Base-by-base conservation (phyloP, 345 rosid species). In the Laguncularia racemosa region DNA sequence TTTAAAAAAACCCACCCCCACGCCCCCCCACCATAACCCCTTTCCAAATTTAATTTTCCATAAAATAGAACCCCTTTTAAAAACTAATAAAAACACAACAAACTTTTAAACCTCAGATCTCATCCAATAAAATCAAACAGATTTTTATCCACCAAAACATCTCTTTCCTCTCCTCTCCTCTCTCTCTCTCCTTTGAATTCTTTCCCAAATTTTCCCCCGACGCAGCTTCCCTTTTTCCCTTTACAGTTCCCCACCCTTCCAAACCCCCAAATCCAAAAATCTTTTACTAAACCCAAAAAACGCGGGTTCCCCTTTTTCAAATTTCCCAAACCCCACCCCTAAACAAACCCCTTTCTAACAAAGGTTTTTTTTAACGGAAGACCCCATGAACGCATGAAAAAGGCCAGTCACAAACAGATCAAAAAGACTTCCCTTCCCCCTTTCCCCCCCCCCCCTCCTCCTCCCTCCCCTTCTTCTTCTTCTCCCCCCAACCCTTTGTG, bases 321-420 rank as follows among this genome's bases (percentile, higher is more conserved):
- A 0, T 26, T n/a, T n/a, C n/a, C 40, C 40, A 33, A 7, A 10
- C 40, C 9, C 40, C 40, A 52, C 63, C 59, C 10, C 52, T 44
- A 13, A n/a, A n/a, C n/a, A n/a, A n/a, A n/a, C n/a, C 52, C 57
- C 51, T 52, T 33, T 14, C 16, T 65, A 61, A 20, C 33, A 77
- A 80, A 69, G 92, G n/a, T n/a, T n/a, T 82, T n/a, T 48, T 81
- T 82, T 5, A 76, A 75, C 73, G 81, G 73, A 2, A 67, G 83
- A 61, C n/a, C 83, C 88, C 2, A 20, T 80, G 52, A 85, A 85
- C 75, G 84, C 64, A 69, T 78, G 86, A n/a, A 85, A 80, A 78
- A 69, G 86, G 50, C 80, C 86, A 59, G 84, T 82, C 56, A 80
- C 92, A n/a, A 3, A 86, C 84, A 17, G 92, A 82, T 64, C 86